These are phyloP conservation scores for Sclerotinia spermophila DNA, from an alignment of 2,329 filamentous ascomycete species.

Conservation along the genomic window DNA sequence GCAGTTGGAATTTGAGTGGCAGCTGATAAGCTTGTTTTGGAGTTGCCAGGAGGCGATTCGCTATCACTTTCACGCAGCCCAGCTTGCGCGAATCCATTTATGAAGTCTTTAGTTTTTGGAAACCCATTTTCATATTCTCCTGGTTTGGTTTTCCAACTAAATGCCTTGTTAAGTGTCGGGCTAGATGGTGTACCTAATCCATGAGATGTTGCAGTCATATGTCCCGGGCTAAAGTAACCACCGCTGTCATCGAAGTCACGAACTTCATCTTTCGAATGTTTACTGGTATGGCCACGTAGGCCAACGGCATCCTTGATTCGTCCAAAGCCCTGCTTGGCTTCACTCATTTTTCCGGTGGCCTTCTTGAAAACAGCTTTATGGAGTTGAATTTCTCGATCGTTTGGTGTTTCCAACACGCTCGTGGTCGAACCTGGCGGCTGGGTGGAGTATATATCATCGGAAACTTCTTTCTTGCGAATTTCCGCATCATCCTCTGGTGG, in stretches of 20 bases:
- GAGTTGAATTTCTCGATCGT: slow-evolving; percentile 53
- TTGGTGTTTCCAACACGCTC: slow-evolving; percentile 48
- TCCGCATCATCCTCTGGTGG: slow-evolving; percentile 52
- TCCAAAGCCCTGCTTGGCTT: slow-evolving; percentile 77
- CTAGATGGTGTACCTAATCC: slow-evolving; percentile 25
- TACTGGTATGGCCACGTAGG: slow-evolving; percentile 46
- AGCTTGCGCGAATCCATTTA: slow-evolving; percentile 16
- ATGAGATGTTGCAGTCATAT: slow-evolving; percentile 23
- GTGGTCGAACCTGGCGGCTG: slow-evolving; percentile 45
- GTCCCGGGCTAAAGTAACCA: slow-evolving; percentile 30
- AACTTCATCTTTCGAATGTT: slow-evolving; percentile 53
- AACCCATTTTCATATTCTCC: slow-evolving; percentile 50
- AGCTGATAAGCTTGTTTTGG: slow-evolving; percentile 16
- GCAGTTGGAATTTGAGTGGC: slow-evolving; percentile 12
- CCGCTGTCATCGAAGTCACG: slow-evolving; percentile 25
- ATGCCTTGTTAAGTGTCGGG: slow-evolving; percentile 45
- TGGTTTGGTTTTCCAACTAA: slow-evolving; percentile 62
- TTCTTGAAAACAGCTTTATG: slow-evolving; percentile 71
- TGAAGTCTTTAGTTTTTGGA: slow-evolving; percentile 27
- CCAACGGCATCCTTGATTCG: slow-evolving; percentile 85
- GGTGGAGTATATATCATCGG: slow-evolving; percentile 43
- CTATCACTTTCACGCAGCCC: slow-evolving; percentile 17
- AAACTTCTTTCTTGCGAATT: slow-evolving; percentile 40
- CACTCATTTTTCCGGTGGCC: slow-evolving; percentile 73
- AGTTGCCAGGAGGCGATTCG: slow-evolving; percentile 22